Evolutionary conservation across 1,284 basidiomycete species (phyloP), one percentile per base, ranked within the genome.

Genomic region (Tetrapyrgos nigripes): DNA sequence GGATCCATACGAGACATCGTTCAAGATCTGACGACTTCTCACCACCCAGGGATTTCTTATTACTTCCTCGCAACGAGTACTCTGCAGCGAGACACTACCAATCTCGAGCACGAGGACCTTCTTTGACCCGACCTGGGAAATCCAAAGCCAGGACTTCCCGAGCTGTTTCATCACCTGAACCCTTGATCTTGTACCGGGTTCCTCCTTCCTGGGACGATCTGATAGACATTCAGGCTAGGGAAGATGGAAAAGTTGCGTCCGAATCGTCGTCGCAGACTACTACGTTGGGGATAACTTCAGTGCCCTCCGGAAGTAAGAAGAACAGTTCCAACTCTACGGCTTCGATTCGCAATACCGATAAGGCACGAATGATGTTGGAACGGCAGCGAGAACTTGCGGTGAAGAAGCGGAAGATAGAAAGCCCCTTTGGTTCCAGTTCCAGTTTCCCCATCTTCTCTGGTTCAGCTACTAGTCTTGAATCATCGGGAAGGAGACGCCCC

Each of bases 151-250:
- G n/a, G n/a, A n/a, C n/a, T n/a, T n/a, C n/a, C n/a, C n/a, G n/a
- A n/a, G n/a, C n/a, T n/a, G n/a, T n/a, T n/a, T n/a, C n/a, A n/a
- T n/a, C n/a, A 33, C 27, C 43, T 23, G 26, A 23, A 45, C 26
- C 27, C 17, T 69, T 82, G 24, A 79, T 78, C 72, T 77, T 85
- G 21, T 81, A 75, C 63, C 80, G 83, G 6, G 58, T 67, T 1
- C 79, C 78, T 1, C 79, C 77, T 2, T 71, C 78, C 14, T 83
- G 79, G 79, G 64, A 59, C 29, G 43, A 58, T 27, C 50, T 68
- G 19, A 62, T 33, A 13, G 3, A 14, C 21, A 8, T 27, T 56
- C 57, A 54, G 21, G 19, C 17, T 2, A 35, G 35, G 29, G 19
- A 37, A 17, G 21, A 27, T 14, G 31, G 28, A 33, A 44, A 50